Base-by-base conservation (phyloP, 2,329 filamentous ascomycete genomes). In the Neopestalotiopsis sp. region DNA sequence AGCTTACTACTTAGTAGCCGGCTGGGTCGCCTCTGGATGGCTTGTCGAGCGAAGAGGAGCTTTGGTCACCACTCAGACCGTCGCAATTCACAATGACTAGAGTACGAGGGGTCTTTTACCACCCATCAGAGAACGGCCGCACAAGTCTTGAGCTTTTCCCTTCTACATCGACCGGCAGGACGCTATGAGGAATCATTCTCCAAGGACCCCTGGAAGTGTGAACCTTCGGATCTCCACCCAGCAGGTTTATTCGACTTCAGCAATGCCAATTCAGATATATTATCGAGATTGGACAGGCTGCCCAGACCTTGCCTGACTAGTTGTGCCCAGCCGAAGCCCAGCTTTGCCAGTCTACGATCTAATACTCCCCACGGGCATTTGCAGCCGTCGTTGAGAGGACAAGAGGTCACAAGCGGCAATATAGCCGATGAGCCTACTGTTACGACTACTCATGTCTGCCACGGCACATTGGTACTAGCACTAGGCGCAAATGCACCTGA, bases 151-250 rank as follows among this genome's bases (percentile, higher is more conserved):
- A 20, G 28, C 20, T 4, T 24, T 58, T 61, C 58, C 58, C 13
- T 20, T 61, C 58, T 32, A 32, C 24, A 20, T 61, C 30, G 10
- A 34, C 17, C 17, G 24, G 58, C 58, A 61, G 58, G 58, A 34
- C 58, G 58, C 58, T 61, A 61, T 61, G 58, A 61, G 58, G 58
- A 61, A 61, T 61, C 58, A 61, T 61, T 28, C 24, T 34, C 24
- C n/a, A 58, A 58, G 42, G 14, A 49, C 42, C 42, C 42, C 42
- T 49, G 42, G 14, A 28, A 28, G 24, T 28, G 24, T 28, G 24
- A 28, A 49, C 42, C 4, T 49, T n/a, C 14, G 42, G 42, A 49
- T 49, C 42, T 49, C 42, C 42, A 49, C 42, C n/a, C 42, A 7
- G 42, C 42, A 49, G 42, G 42, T 49, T 49, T 49, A 13, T 49